Conservation (phyloP, 352 stramenopile genomes). For the Phytophthora cajani region DNA sequence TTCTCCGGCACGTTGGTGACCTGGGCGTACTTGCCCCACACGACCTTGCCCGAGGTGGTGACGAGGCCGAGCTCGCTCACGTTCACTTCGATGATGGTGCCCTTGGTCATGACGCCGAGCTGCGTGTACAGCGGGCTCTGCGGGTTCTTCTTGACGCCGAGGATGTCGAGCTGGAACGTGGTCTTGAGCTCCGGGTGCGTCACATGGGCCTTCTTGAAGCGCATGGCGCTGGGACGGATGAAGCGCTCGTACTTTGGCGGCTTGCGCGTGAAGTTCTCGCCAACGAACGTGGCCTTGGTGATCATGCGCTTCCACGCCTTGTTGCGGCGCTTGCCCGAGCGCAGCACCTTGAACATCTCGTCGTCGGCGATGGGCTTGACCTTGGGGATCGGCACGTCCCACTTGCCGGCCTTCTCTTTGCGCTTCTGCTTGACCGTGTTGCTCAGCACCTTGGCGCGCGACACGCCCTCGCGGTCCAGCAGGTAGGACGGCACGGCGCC, state of each 20-base stretch:
- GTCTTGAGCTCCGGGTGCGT: conserved; percentile 99
- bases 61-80: conserved; percentile 99
- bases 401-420: conserved; percentile 99
- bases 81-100: conserved; percentile 99
- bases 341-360: conserved; percentile 99
- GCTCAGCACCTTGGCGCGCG: conserved; percentile 98
- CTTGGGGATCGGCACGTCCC: conserved; percentile 99
- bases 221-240: conserved; percentile 98
- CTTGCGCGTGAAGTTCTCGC: conserved; percentile 99
- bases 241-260: conserved; percentile 99
- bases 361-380: conserved; percentile 99
- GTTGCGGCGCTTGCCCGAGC: conserved; percentile 97
- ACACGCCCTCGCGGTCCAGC: conserved; percentile 98
- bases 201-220: conserved; percentile 99
- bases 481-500: conserved; percentile 99
- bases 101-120: conserved; percentile 99
- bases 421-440: conserved; percentile 99
- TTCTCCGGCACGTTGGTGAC: conserved; percentile 99
- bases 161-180: conserved; percentile 99
- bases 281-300: conserved; percentile 98
- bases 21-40: conserved; percentile 99
- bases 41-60: conserved; percentile 99
- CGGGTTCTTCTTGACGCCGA: conserved; percentile 99
- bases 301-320: conserved; percentile 93
- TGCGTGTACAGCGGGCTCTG: conserved; percentile 97